phyloP scores from a whole-genome alignment of 306 rosid species.

The Cucurbita maxima region DNA sequence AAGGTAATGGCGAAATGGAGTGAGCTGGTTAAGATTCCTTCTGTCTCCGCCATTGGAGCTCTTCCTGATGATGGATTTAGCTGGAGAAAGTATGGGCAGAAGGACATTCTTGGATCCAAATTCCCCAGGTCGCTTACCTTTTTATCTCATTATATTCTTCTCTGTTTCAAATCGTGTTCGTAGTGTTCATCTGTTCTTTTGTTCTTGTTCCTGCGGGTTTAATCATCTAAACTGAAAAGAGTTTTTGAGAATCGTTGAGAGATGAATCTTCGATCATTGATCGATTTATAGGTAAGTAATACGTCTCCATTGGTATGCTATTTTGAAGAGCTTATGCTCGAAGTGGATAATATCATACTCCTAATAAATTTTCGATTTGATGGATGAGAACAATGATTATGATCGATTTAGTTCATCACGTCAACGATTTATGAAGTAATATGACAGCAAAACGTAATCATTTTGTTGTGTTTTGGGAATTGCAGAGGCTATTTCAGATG shows the following conservation, averaged over 20 bases:
- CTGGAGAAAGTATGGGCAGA: constrained; percentile 97
- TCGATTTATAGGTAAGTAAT: too few relatives aligned
- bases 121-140: constrained; percentile 39
- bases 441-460: neutral
- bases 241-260: too few relatives aligned
- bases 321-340: too few relatives aligned
- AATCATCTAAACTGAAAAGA: too few relatives aligned
- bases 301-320: too few relatives aligned
- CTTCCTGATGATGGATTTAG: constrained; percentile 41
- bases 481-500: constrained; percentile 84
- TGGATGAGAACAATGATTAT: neutral
- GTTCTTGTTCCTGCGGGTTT: too few relatives aligned
- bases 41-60: constrained; percentile 33
- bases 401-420: too few relatives aligned
- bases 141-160: neutral
- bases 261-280: too few relatives aligned
- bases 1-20: constrained; percentile 40
- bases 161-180: neutral
- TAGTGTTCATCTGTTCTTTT: too few relatives aligned
- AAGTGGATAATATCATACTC: too few relatives aligned
- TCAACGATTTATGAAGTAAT: neutral
- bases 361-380: too few relatives aligned
- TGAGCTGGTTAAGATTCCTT: constrained; percentile 35
- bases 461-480: neutral
- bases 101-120: constrained; percentile 68